Percentiles rank a stretch among this genome's conserved stretches.
These are phyloP conservation scores for Didymella keratinophila DNA, from an alignment of 2,329 filamentous ascomycete genomes.

Conservation along the genomic window DNA sequence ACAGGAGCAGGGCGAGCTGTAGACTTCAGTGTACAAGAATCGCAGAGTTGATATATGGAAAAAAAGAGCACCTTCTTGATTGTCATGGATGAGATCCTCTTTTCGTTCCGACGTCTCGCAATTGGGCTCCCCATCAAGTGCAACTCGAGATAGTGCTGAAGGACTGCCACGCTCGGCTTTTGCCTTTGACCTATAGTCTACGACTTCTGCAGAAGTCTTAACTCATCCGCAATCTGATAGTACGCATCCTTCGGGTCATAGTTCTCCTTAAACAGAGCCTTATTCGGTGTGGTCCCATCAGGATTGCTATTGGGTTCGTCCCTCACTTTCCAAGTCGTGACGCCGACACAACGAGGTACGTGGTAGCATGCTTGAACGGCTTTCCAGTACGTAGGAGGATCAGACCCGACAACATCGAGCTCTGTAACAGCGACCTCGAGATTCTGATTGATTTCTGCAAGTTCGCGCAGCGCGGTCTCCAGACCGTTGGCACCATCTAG, in stretches of 20 bases:
- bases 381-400: conserved; percentile 64
- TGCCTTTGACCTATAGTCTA: too few relatives aligned
- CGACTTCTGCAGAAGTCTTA: not conserved
- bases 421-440: conserved; percentile 71
- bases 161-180: too few relatives aligned
- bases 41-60: too few relatives aligned
- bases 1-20: too few relatives aligned
- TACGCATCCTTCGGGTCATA: conserved; percentile 55
- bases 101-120: too few relatives aligned
- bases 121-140: too few relatives aligned
- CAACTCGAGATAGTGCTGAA: too few relatives aligned
- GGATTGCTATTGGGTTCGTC: conserved; percentile 45
- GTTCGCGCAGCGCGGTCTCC: not conserved
- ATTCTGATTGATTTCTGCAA: not conserved
- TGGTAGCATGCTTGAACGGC: conserved; percentile 65
- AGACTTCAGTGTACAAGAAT: too few relatives aligned
- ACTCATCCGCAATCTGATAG: conserved; percentile 17
- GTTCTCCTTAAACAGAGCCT: conserved; percentile 55
- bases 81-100: too few relatives aligned
- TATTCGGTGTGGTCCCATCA: conserved; percentile 50
- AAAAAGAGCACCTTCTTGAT: too few relatives aligned
- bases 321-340: conserved; percentile 68
- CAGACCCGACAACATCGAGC: conserved; percentile 70
- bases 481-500: not conserved
- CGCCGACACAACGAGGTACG: conserved; percentile 68